A percentile compares a stretch with the other conserved stretches of the same genome.
Conservation (phyloP, 73 alveolate genomes). For the Paramecium caudatum region DNA sequence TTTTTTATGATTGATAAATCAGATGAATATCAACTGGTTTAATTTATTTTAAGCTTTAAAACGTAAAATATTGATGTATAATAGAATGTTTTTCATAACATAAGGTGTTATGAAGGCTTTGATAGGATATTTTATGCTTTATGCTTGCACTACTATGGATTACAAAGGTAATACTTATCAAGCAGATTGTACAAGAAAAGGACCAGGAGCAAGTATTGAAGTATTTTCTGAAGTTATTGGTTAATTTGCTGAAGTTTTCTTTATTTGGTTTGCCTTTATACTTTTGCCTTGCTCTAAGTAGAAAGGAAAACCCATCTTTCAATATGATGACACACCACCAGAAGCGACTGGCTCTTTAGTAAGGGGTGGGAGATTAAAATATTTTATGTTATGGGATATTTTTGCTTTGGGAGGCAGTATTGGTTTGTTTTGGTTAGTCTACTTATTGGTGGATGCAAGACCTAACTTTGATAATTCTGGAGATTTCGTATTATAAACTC, state of each 20-base stretch:
- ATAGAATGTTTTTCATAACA: conserved; percentile 67
- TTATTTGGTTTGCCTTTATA: conserved; percentile 73
- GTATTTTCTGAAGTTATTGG: conserved; percentile 68
- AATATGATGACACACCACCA: conserved; percentile 42
- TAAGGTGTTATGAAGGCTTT: conserved; percentile 75
- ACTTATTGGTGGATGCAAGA: background rate
- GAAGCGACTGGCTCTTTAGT: conserved; percentile 46
- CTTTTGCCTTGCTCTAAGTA: conserved; percentile 66
- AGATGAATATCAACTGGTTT: conserved; percentile 68
- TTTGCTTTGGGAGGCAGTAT: conserved; percentile 71
- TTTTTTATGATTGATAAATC: conserved; percentile 60
- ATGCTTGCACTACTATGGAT: conserved; percentile 61
- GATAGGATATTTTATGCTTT: conserved; percentile 64
- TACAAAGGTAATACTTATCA: background rate
- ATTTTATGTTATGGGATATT: conserved; percentile 70
- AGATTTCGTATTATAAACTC: conserved; percentile 22
- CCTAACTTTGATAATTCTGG: conserved; percentile 68
- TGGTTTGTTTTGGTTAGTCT: conserved; percentile 68
- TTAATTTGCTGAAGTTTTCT: conserved; percentile 13
- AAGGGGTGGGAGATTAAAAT: conserved; percentile 70
- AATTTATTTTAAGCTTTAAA: conserved; percentile 68
- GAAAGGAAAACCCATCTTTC: conserved; percentile 71
- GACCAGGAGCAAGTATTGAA: conserved; percentile 65
- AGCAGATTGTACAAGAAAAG: conserved; percentile 58
- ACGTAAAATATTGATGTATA: background rate